phyloP scores from a whole-genome alignment of 2,329 filamentous ascomycete genomes.

The Trichophaea hybrida region DNA sequence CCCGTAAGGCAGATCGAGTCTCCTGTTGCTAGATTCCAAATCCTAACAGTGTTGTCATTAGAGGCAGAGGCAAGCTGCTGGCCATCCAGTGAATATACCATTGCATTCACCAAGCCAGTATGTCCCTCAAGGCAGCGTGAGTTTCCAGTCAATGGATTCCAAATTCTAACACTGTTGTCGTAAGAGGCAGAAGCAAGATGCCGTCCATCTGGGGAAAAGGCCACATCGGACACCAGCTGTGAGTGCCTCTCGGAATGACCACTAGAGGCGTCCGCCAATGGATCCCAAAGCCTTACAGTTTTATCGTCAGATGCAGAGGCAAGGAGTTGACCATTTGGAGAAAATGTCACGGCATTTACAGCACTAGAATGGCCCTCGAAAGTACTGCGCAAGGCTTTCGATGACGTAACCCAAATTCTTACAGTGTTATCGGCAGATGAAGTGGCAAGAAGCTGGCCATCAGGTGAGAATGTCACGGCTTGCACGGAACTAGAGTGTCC shows the following conservation, averaged over 20 bases:
- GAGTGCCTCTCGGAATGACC: constrained; percentile 15
- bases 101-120: constrained; percentile 79
- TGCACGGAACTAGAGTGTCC: too few relatives aligned
- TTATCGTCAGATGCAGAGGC: constrained; percentile 89
- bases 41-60: constrained; percentile 86
- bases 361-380: neutral
- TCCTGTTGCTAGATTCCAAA: constrained; percentile 78
- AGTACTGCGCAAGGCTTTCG: neutral
- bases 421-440: neutral
- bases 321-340: constrained; percentile 1
- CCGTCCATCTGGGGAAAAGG: constrained; percentile 78
- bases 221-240: constrained; percentile 31
- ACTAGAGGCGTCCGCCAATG: constrained; percentile 29
- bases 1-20: constrained; percentile 71
- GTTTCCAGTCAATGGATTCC: constrained; percentile 17
- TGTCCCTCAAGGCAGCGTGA: constrained; percentile 43
- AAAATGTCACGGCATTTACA: neutral
- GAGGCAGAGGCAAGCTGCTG: constrained; percentile 70
- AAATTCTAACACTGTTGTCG: constrained; percentile 20
- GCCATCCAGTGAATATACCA: constrained; percentile 81
- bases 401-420: neutral
- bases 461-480: neutral
- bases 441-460: too few relatives aligned
- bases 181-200: constrained; percentile 13
- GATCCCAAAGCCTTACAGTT: constrained; percentile 82